A percentile compares a stretch with the other conserved stretches of the same genome.
Evolutionary conservation across 2,329 filamentous ascomycete species (phyloP).

Genomic region (Xylariaceae sp.): DNA sequence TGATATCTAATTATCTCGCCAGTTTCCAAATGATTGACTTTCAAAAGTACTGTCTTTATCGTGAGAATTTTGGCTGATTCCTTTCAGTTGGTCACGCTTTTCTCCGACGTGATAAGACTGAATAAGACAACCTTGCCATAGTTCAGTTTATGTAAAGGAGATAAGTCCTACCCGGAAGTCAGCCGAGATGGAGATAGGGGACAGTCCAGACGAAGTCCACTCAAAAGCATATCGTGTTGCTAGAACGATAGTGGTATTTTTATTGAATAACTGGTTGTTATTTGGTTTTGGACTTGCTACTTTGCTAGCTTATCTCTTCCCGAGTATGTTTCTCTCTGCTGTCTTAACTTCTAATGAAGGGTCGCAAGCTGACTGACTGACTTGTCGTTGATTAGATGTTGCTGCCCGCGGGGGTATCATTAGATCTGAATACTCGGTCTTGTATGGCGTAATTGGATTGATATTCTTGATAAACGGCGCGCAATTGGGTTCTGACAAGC

Average conservation of each 20-base stretch:
- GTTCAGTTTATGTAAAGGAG: too few relatives aligned
- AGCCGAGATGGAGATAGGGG: background rate
- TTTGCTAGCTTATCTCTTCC: constrained; percentile 34
- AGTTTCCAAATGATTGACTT: background rate
- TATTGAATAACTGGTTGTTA: constrained; percentile 30
- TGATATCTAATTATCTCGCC: background rate
- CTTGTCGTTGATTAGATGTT: constrained; percentile 40
- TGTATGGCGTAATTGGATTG: constrained; percentile 65
- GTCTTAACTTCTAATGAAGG: too few relatives aligned
- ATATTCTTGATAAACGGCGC: constrained; percentile 71
- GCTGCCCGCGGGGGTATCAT: constrained; percentile 46
- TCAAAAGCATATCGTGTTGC: constrained; percentile 7
- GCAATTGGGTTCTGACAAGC: constrained; percentile 60
- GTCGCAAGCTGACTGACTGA: background rate
- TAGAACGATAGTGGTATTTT: constrained; percentile 19
- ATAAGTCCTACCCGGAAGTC: background rate
- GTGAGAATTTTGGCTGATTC: background rate
- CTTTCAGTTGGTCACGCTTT: background rate
- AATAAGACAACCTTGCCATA: background rate
- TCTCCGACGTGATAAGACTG: background rate
- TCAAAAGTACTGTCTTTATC: background rate
- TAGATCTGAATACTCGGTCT: constrained; percentile 55
- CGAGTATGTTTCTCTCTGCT: constrained; percentile 37
- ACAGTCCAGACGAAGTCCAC: background rate
- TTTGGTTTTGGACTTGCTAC: constrained; percentile 29